phyloP scores from a whole-genome alignment of 2,329 filamentous ascomycete species.

The Aspergillus latus region DNA sequence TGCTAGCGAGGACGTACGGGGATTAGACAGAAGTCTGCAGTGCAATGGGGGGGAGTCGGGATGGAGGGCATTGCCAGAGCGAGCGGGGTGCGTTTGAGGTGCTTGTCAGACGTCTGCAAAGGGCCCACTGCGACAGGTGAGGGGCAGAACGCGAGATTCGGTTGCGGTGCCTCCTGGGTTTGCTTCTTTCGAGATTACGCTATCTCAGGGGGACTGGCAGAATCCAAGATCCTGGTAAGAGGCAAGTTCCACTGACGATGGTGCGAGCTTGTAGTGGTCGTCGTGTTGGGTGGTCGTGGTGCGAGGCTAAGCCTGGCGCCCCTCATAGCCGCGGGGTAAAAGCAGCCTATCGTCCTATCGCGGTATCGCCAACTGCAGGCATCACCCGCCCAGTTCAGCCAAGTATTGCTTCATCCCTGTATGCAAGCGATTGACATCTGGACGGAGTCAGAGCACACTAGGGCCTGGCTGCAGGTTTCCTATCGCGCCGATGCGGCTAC shows the following conservation, averaged over 20 bases:
- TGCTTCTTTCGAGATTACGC: not conserved
- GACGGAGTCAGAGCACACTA: slow-evolving; percentile 5
- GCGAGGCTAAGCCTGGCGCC: not conserved
- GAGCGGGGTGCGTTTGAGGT: slow-evolving; percentile 3
- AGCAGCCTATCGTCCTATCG: not conserved
- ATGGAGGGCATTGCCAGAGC: slow-evolving; percentile 25
- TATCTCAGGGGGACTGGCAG: not conserved
- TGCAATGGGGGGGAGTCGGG: slow-evolving; percentile 70
- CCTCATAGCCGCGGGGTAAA: not conserved
- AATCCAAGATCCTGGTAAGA: not conserved
- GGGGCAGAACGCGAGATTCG: not conserved
- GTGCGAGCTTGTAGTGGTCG: not conserved
- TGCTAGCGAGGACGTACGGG: slow-evolving; percentile 56
- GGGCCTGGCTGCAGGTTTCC: slow-evolving; percentile 4
- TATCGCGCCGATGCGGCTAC: not conserved
- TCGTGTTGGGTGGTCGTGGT: not conserved
- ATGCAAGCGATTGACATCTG: not conserved
- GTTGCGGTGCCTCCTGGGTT: not conserved
- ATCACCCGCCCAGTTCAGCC: not conserved
- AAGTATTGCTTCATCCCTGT: not conserved
- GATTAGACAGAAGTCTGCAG: slow-evolving; percentile 88
- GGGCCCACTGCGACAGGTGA: not conserved
- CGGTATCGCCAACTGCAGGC: not conserved
- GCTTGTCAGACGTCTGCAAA: not conserved
- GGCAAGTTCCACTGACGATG: not conserved